Evolutionary conservation across 1,284 basidiomycete species (phyloP), one percentile per base, ranked within the genome.

Genomic region (Peniophora sp.): DNA sequence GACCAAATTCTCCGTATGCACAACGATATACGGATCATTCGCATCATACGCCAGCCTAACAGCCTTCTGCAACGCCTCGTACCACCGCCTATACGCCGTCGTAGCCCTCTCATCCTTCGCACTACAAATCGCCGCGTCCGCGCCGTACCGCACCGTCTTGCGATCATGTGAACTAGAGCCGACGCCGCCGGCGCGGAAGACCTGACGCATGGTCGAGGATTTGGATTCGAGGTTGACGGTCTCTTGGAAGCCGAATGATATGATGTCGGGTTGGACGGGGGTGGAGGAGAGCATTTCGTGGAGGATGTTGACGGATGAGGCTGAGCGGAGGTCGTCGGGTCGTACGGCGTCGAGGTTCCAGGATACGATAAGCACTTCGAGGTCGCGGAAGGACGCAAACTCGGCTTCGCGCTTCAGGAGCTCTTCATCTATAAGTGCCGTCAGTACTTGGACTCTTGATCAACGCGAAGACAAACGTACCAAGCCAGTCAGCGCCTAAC

Each of bases 201-300:
- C 81, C 3, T 85, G 92, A 69, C 95, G 95, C 12, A 95, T 94
- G 0, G 89, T 88, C 67, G 97, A 83, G 67, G 86, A 93, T 55
- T 92, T 84, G 59, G 83, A 88, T 57, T 97, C 94, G 11, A 99
- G 78, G 63, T 97, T 93, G 55, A 99, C 90, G 37, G 97, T 78
- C 69, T 98, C 96, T 65, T 99, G 96, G 63, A 98, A 88, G 1
- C 94, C 94, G 63, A 98, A 97, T 2, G 84, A 81, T 58, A 99
- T 87, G 57, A 98, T 83, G 58, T 97, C 95, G 0, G 95, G 92
- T 20, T n/a, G 18, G 8, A 73, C 66, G 20, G 86, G 79, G 23
- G 85, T 81, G 54, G 83, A 87, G 2, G 66, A 70, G 15, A 97
- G 71, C 3, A 81, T 81, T 39, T 92, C 77, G 15, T 78, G 72